These are phyloP conservation scores for Ophiostoma ips DNA, from an alignment of 2,329 filamentous ascomycete species.

Conservation along the genomic window DNA sequence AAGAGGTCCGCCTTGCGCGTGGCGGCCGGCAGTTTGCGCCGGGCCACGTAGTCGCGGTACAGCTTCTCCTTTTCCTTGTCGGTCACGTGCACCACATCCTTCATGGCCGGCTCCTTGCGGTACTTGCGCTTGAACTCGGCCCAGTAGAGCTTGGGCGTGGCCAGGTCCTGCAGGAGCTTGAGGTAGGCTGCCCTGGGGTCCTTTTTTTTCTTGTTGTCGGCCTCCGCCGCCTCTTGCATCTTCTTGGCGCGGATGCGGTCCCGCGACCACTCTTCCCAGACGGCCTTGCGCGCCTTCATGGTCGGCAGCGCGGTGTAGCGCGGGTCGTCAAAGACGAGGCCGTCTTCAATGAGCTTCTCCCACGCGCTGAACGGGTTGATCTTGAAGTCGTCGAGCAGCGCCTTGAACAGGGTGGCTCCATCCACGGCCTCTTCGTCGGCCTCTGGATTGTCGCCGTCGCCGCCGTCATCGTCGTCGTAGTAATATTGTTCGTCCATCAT, in stretches of 20 bases:
- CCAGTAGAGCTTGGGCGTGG: conserved; percentile 91
- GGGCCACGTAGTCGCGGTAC: conserved; percentile 60
- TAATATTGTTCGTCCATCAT: conserved; percentile 48
- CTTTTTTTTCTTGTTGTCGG: conserved; percentile 46
- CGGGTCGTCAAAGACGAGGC: conserved; percentile 67
- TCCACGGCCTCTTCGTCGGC: conserved; percentile 48
- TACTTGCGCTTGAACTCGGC: conserved; percentile 89
- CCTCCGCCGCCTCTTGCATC: conserved; percentile 25
- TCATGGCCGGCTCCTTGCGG: conserved; percentile 69
- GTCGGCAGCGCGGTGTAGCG: conserved; percentile 74
- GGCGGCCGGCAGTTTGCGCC: conserved; percentile 50
- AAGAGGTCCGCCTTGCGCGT: conserved; percentile 57
- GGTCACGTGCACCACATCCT: conserved; percentile 46
- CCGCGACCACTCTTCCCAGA: conserved; percentile 71
- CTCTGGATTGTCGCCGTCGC: conserved; percentile 57
- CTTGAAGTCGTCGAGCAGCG: conserved; percentile 67
- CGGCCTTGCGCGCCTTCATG: conserved; percentile 68
- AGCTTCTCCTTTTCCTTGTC: conserved; percentile 71
- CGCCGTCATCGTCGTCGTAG: conserved; percentile 69
- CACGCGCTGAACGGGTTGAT: conserved; percentile 84
- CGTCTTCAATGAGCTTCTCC: conserved; percentile 79
- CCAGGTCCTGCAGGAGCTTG: conserved; percentile 64
- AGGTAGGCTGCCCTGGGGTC: conserved; percentile 78
- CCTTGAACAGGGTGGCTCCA: conserved; percentile 63
- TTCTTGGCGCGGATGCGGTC: conserved; percentile 64